phyloP scores from a whole-genome alignment of 2,329 filamentous ascomycete species.

The Pezicula carpinea region DNA sequence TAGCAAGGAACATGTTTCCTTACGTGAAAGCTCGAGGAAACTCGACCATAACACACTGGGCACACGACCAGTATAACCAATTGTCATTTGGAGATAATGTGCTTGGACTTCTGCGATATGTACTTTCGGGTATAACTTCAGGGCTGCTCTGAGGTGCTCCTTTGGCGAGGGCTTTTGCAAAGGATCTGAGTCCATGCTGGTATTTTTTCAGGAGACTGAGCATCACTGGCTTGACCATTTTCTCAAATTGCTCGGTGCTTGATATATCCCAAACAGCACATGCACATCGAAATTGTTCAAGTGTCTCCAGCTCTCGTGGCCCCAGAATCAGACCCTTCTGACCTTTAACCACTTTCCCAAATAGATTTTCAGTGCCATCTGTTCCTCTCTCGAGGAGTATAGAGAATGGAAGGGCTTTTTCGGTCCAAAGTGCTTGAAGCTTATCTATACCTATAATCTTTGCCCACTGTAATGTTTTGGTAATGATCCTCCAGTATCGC shows the following conservation, averaged over 20 bases:
- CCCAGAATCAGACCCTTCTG: too few relatives aligned
- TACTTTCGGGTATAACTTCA: neutral
- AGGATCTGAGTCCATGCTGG: constrained; percentile 8
- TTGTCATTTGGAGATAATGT: constrained; percentile 11
- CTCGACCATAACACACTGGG: constrained; percentile 22
- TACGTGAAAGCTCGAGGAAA: constrained; percentile 22
- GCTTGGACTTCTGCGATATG: constrained; percentile 7
- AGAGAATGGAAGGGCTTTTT: constrained; percentile 17
- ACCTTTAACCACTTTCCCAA: too few relatives aligned
- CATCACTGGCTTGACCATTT: constrained; percentile 7
- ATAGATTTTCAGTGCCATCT: neutral
- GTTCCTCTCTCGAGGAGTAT: neutral
- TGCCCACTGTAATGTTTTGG: constrained; percentile 17
- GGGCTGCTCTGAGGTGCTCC: neutral
- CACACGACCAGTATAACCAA: constrained; percentile 18
- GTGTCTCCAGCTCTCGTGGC: constrained; percentile 10
- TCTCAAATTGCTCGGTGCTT: constrained; percentile 9
- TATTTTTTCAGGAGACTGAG: constrained; percentile 13
- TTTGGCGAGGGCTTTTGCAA: constrained; percentile 6
- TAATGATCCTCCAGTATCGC: constrained; percentile 25
- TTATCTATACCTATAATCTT: constrained; percentile 12
- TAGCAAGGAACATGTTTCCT: too few relatives aligned
- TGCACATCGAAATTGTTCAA: constrained; percentile 20
- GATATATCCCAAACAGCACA: constrained; percentile 21
- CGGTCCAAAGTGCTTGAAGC: constrained; percentile 15